Evolutionary conservation across 257 asterid species (phyloP).

Genomic region (Jasminum sambac): DNA sequence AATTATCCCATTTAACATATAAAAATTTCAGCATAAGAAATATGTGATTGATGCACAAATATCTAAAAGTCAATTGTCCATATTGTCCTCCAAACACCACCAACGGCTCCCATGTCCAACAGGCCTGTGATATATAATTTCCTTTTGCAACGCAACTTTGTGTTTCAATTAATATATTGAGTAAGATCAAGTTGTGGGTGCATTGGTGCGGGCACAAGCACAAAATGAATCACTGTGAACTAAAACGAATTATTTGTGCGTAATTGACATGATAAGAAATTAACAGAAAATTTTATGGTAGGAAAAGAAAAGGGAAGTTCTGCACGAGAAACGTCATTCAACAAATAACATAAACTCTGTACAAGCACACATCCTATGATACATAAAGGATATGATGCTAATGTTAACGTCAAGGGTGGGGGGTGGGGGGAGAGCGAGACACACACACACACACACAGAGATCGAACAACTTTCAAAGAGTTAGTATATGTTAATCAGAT

Average conservation of each 20-base stretch:
- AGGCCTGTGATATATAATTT: neutral
- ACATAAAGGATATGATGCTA: conserved; percentile 4
- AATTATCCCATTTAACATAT: neutral
- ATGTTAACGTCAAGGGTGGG: neutral
- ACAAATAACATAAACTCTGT: neutral
- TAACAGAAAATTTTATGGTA: too few relatives aligned
- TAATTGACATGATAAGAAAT: neutral
- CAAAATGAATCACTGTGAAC: neutral
- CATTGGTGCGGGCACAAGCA: neutral
- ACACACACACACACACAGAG: too few relatives aligned
- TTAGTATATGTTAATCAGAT: neutral
- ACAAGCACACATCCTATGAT: neutral
- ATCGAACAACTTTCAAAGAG: neutral
- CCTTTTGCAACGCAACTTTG: neutral
- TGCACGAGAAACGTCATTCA: neutral
- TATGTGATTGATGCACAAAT: neutral
- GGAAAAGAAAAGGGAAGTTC: neutral
- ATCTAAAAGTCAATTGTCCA: neutral
- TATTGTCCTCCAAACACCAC: neutral
- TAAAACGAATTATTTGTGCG: neutral
- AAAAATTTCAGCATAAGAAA: neutral
- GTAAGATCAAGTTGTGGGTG: neutral
- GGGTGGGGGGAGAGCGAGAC: too few relatives aligned
- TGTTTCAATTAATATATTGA: neutral
- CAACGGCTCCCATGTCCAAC: too few relatives aligned